phyloP scores from a whole-genome alignment of 169 alveolate species.

The Theileria luwenshuni region DNA sequence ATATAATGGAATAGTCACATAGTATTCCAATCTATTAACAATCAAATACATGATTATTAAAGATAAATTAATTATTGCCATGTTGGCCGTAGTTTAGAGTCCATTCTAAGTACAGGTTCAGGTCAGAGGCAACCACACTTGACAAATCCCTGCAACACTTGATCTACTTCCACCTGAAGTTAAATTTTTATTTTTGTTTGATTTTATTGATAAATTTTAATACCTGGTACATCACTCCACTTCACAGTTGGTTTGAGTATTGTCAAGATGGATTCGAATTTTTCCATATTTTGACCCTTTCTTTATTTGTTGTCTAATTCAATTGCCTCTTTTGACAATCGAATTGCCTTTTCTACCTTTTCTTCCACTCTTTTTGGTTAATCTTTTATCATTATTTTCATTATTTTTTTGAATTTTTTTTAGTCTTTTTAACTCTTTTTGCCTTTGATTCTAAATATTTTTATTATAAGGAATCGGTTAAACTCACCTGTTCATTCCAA shows the following conservation, averaged over 20 bases:
- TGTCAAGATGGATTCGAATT: constrained; percentile 42
- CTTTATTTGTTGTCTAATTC: constrained; percentile 43
- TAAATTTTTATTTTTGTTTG: no score
- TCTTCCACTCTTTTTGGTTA: constrained; percentile 31
- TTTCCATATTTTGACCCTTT: constrained; percentile 30
- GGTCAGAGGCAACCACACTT: constrained; percentile 46
- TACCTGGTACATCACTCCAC: constrained; percentile 95
- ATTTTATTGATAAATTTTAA: no score
- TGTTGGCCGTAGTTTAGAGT: constrained; percentile 74
- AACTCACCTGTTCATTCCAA: constrained; percentile 68
- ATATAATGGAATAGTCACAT: no score
- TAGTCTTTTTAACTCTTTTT: background rate
- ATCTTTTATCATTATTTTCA: background rate
- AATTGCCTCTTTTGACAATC: constrained; percentile 55
- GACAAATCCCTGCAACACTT: constrained; percentile 34
- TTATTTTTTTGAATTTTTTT: constrained; percentile 1
- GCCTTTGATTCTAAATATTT: background rate
- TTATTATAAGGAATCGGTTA: constrained; percentile 11
- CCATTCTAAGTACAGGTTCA: constrained; percentile 75
- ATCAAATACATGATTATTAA: no score
- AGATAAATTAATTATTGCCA: no score
- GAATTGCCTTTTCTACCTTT: constrained; percentile 52
- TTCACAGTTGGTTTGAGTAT: constrained; percentile 81
- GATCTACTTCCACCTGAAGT: constrained; percentile 47
- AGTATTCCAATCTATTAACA: no score